phyloP scores from a whole-genome alignment of 2,329 filamentous ascomycete genomes.

The Dendrostoma leiphaemia region DNA sequence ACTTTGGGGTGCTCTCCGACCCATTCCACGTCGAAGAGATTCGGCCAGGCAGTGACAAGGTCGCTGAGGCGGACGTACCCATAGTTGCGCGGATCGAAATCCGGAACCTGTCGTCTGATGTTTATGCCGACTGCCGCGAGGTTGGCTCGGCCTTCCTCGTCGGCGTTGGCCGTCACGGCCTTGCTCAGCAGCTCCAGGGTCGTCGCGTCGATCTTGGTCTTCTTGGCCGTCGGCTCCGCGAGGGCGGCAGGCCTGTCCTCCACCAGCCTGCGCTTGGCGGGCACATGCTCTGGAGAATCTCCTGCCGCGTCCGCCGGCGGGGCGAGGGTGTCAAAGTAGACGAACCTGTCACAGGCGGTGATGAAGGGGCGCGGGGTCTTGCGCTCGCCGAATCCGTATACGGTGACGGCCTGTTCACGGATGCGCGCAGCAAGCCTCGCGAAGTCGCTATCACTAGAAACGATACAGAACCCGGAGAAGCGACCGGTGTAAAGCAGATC shows the following conservation, averaged over 20 bases:
- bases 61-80: constrained; percentile 25
- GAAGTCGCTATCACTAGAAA: no score
- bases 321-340: constrained; percentile 25
- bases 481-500: no score
- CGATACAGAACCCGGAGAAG: no score
- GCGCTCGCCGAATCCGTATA: constrained; percentile 33
- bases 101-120: constrained; percentile 26
- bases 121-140: constrained; percentile 27
- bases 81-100: constrained; percentile 30
- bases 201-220: no score
- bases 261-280: no score
- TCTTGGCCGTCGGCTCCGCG: no score
- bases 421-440: constrained; percentile 33
- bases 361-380: constrained; percentile 32
- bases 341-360: constrained; percentile 32
- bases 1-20: neutral
- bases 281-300: neutral
- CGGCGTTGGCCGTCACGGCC: neutral
- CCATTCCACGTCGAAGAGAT: constrained; percentile 16
- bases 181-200: no score
- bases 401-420: constrained; percentile 29
- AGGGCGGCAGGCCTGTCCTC: no score
- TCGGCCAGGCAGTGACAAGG: constrained; percentile 14
- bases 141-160: constrained; percentile 28
- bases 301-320: neutral